Percentiles rank a stretch among this genome's conserved stretches.
These are phyloP conservation scores for Leptomonas pyrrhocoris DNA, from an alignment of 208 protist species.

Conservation along the genomic window DNA sequence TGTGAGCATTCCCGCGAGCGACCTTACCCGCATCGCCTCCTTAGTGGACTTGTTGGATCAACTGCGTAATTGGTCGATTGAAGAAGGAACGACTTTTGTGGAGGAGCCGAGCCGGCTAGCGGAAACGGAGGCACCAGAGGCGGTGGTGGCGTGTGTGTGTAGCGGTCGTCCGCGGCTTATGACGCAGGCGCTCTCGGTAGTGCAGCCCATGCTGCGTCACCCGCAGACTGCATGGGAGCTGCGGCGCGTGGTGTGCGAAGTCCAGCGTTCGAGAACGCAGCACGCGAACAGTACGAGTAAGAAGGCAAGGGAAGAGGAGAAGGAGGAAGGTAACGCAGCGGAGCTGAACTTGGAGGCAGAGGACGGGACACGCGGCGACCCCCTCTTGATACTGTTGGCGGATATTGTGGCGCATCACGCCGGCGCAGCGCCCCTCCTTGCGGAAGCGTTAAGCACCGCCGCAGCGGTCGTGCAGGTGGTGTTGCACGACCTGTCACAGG, in stretches of 20 bases:
- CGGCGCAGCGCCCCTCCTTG: constrained; percentile 20
- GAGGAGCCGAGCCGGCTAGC: constrained; percentile 61
- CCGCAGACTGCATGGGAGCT: constrained; percentile 54
- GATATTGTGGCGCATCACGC: constrained; percentile 30
- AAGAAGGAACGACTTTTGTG: constrained; percentile 59
- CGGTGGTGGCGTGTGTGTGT: constrained; percentile 44
- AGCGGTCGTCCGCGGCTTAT: constrained; percentile 55
- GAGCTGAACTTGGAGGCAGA: neutral
- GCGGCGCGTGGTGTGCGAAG: constrained; percentile 31
- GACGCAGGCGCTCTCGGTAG: constrained; percentile 44
- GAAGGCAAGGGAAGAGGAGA: neutral
- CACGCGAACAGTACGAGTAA: neutral
- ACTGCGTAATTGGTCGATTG: constrained; percentile 72
- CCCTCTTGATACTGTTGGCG: constrained; percentile 9
- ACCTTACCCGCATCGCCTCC: constrained; percentile 36
- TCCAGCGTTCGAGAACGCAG: neutral
- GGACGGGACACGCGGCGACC: constrained; percentile 8
- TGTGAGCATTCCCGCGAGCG: constrained; percentile 24
- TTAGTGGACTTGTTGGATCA: constrained; percentile 64
- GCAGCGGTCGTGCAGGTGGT: constrained; percentile 19
- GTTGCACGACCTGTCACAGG: constrained; percentile 2
- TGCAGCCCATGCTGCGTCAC: constrained; percentile 52
- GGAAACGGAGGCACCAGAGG: constrained; percentile 57
- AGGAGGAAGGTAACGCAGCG: constrained; percentile 2
- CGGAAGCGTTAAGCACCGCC: constrained; percentile 16